Base-by-base conservation (phyloP, 2,329 filamentous ascomycete genomes). In the Sporothrix brasiliensis region DNA sequence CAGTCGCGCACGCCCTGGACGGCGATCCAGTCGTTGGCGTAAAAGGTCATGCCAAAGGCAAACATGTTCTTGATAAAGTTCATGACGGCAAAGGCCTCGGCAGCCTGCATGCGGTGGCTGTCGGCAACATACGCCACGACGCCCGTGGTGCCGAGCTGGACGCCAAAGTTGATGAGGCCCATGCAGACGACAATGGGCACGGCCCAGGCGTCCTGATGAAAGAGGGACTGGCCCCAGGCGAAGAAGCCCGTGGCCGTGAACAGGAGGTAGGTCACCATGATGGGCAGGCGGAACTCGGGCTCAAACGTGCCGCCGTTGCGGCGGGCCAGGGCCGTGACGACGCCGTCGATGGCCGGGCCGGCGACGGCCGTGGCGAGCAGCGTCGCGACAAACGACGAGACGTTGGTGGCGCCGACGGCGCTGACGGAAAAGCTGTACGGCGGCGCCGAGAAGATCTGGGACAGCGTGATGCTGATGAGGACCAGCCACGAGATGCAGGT, bases 51-150 rank as follows among this genome's bases (percentile, higher is more conserved):
- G 0, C 79, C 77, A 58, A 80, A 81, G 1, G 79, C 77, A 66
- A 81, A 79, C 61, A 80, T 69, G 69, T 80, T 81, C 75, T 80
- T 81, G 56, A 79, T 70, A 66, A 80, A 80, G 70, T 79, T 80
- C 77, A 81, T 80, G 21, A 76, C 75, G 0, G 79, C 78, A 61
- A 81, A 79, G 0, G 79, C 79, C 71, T 81, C 79, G 16, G 78
- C 78, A 0, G 79, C 79, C 65, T 79, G 77, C 52, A 78, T 75
- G 19, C 78, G 77, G 73, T 81, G 79, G 69, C 79, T 80, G 75
- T 81, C 80, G 50, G 78, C 77, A 3, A 80, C 75, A 61, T 81
- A 81, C 0, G 79, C 79, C 3, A 80, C 77, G 1, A 80, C 77
- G 6, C 78, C 77, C 0, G 79, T 80, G 3, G 77, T 79, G 13